Evolutionary conservation across 2,329 filamentous ascomycete species (phyloP), one percentile per base, ranked within the genome.

Genomic region (Ascochyta pisi): DNA sequence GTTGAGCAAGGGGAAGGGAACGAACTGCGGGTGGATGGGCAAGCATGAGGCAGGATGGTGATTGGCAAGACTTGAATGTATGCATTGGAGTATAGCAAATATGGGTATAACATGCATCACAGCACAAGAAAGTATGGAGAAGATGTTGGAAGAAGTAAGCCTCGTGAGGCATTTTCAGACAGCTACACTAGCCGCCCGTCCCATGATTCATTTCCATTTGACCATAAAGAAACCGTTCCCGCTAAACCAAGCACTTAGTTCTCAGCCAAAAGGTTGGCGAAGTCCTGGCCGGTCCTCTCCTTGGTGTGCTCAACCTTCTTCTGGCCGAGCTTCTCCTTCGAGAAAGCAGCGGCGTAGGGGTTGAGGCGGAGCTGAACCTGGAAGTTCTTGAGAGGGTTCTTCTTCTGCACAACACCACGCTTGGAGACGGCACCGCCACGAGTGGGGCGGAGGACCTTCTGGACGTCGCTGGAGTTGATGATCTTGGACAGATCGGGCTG

Each of bases 331-430:
- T 92, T 89, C 76, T 92, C 86, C 86, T 96, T 91, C 72, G 88
- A 84, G 83, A 96, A 99, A 63, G 91, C 88, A 73, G 89, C 85
- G 71, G 95, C 94, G 83, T 99, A 99, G 65, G 95, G 95, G 89
- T 99, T 99, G 81, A 99, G 90, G 76, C 95, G 90, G 78, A 99
- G 90, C 82, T 97, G 87, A 70, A 99, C 90, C 87, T 98, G 95
- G 88, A 92, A 96, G 90, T 99, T 99, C 83, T 85, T 86, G 71
- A 99, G 92, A 76, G 95, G 95, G 88, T 99, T 99, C 93, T 98
- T 98, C 92, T 99, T 99, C 88, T 97, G 94, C 70, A 96, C 92
- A 76, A 86, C 83, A 70, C 85, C 83, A 77, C 95, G 91, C 88
- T 97, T 97, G 82, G 92, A 96, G 77, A 88, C 82, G 77, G 92